phyloP scores from a whole-genome alignment of 2,329 filamentous ascomycete species.

The Coniella vitis region DNA sequence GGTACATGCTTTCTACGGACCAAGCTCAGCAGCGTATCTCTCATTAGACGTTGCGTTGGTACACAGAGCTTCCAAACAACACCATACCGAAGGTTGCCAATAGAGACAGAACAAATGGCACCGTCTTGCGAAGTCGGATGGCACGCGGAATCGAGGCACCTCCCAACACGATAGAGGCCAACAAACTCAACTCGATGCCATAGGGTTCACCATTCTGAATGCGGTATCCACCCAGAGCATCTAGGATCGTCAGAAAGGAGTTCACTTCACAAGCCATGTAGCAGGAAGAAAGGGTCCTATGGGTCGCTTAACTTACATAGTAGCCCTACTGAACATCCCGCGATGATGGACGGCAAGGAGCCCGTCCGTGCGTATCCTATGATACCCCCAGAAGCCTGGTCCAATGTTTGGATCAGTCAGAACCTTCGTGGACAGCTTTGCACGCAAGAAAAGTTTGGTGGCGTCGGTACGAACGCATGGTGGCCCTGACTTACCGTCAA shows the following conservation, averaged over 20 bases:
- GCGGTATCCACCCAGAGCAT: slow-evolving; percentile 75
- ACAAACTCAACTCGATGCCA: slow-evolving; percentile 79
- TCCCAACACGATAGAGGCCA: slow-evolving; percentile 79
- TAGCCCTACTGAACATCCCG: slow-evolving; percentile 74
- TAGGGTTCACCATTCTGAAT: slow-evolving; percentile 70
- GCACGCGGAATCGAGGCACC: slow-evolving; percentile 82
- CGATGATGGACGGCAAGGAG: slow-evolving; percentile 79
- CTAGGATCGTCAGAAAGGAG: slow-evolving; percentile 25
- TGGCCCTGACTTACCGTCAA: slow-evolving; percentile 11
- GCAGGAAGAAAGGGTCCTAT: not conserved
- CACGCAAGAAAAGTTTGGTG: not conserved
- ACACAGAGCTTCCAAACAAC: slow-evolving; percentile 64
- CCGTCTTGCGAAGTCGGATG: slow-evolving; percentile 74
- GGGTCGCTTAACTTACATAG: slow-evolving; percentile 39
- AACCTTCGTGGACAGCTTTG: not conserved
- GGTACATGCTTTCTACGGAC: not conserved
- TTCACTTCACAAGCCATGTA: not conserved
- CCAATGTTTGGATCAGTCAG: not conserved
- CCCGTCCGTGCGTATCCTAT: slow-evolving; percentile 80
- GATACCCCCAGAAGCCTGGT: slow-evolving; percentile 69
- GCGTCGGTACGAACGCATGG: not conserved
- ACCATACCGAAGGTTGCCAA: slow-evolving; percentile 72
- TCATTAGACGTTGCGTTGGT: slow-evolving; percentile 3
- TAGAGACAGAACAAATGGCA: slow-evolving; percentile 73
- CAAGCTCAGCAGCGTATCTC: not conserved